Conservation (phyloP, 1,284 basidiomycete species). For the Rhodotorula sp. region DNA sequence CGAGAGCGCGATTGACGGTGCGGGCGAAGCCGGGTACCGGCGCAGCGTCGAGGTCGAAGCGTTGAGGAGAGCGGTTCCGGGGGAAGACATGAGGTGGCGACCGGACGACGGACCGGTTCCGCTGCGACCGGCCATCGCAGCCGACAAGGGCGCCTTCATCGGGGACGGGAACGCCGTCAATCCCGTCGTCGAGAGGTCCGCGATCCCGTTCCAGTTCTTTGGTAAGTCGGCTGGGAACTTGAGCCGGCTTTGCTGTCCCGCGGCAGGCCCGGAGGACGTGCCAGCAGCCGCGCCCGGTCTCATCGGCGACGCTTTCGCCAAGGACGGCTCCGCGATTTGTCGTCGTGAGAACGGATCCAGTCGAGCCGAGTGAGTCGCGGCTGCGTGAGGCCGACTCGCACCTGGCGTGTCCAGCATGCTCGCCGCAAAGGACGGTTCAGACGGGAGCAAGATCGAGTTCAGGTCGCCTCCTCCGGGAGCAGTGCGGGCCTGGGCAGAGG, state of each 20-base stretch:
- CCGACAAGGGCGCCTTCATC: conserved; percentile 20
- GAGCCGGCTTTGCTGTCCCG: background rate
- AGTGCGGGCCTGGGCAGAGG: background rate
- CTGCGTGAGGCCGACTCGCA: conserved; percentile 1
- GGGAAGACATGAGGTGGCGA: conserved; percentile 9
- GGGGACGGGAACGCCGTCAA: conserved; percentile 37
- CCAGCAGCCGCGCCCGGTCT: background rate
- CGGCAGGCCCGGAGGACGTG: conserved; percentile 20
- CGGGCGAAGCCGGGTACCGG: background rate
- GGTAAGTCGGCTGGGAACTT: conserved; percentile 35
- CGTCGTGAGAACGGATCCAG: conserved; percentile 40
- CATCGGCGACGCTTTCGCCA: conserved; percentile 9
- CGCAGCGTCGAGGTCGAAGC: conserved; percentile 1
- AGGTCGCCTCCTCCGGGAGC: background rate
- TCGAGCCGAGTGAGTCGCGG: conserved; percentile 31
- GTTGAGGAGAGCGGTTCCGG: conserved; percentile 1
- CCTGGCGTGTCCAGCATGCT: conserved; percentile 2
- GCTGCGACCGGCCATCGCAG: background rate
- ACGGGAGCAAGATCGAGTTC: background rate
- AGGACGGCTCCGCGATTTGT: conserved; percentile 18
- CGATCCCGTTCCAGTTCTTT: conserved; percentile 43
- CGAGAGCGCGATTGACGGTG: conserved; percentile 3
- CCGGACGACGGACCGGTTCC: background rate
- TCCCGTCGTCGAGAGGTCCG: conserved; percentile 36
- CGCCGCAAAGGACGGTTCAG: conserved; percentile 18